Evolutionary conservation across 176 grass and related monocot species (phyloP).

Genomic region (Thinopyrum elongatum): DNA sequence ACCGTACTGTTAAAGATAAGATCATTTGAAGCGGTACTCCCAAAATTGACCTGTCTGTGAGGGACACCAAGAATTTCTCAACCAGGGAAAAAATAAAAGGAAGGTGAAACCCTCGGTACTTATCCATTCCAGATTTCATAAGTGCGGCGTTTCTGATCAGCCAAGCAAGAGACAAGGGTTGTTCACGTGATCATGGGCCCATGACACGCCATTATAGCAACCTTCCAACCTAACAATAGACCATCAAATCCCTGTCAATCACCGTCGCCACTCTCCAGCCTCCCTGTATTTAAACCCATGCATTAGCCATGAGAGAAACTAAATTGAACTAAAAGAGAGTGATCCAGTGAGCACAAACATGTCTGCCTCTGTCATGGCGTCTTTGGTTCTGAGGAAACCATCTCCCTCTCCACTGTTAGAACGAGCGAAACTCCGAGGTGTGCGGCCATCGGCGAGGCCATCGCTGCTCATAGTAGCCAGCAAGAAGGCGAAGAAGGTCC

Average conservation of each 20-base stretch:
- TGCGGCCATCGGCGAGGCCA: not conserved
- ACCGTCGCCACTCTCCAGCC: not conserved
- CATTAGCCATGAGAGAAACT: not conserved
- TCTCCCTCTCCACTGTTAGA: conserved; percentile 8
- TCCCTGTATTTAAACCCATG: conserved; percentile 28
- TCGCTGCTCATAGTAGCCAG: not conserved
- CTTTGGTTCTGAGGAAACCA: conserved; percentile 25
- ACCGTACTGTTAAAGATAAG: conserved; percentile 26
- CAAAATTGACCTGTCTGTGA: not conserved
- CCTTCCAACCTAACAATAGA: conserved; percentile 22
- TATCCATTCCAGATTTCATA: conserved; percentile 20
- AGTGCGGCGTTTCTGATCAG: not conserved
- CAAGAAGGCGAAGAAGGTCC: conserved; percentile 58
- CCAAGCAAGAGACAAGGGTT: not conserved
- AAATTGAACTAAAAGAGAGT: not conserved
- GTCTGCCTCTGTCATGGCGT: conserved; percentile 28
- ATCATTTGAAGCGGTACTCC: not conserved
- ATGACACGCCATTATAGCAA: conserved; percentile 22
- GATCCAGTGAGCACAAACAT: not conserved
- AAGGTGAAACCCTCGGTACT: not conserved
- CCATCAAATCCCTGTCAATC: conserved; percentile 10
- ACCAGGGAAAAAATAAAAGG: not conserved
- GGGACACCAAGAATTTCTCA: conserved; percentile 17
- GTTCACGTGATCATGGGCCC: conserved; percentile 35
- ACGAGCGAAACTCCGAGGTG: not conserved